Evolutionary conservation across 2,329 filamentous ascomycete species (phyloP).

Genomic region (Apiospora arundinis): DNA sequence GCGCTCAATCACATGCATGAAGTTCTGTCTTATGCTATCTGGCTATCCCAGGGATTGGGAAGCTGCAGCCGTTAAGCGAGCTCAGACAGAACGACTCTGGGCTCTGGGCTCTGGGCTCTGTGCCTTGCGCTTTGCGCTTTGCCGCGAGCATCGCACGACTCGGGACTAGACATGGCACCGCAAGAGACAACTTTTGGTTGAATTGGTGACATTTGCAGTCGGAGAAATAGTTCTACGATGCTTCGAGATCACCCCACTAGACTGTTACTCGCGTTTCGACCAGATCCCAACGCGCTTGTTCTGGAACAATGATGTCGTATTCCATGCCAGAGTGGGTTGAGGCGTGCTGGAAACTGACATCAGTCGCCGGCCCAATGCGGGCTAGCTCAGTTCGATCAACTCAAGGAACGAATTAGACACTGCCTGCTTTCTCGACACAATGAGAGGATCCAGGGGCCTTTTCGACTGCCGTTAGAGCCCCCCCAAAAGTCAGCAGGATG

Average conservation of each 20-base stretch:
- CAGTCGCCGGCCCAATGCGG: slow-evolving; percentile 11
- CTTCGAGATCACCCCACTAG: slow-evolving; percentile 20
- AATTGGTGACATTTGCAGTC: slow-evolving; percentile 15
- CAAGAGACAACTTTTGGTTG: background rate
- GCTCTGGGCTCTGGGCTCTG: too few species aligned
- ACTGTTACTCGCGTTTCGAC: slow-evolving; percentile 23
- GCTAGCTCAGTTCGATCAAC: slow-evolving; percentile 18
- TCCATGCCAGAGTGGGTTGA: background rate
- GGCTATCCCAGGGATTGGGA: slow-evolving; percentile 7
- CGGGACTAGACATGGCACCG: background rate
- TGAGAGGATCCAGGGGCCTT: slow-evolving; percentile 24
- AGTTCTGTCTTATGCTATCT: slow-evolving; percentile 5
- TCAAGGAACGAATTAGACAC: background rate
- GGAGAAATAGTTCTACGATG: slow-evolving; percentile 14
- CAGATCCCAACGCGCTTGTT: slow-evolving; percentile 17
- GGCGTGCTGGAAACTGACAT: slow-evolving; percentile 17
- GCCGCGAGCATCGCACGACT: background rate
- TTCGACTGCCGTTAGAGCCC: slow-evolving; percentile 26
- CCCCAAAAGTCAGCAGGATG: slow-evolving; percentile 17
- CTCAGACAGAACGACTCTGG: background rate
- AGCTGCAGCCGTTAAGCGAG: slow-evolving; percentile 14
- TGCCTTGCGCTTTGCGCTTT: too few species aligned
- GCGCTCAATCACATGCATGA: slow-evolving; percentile 20
- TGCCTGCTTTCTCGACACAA: slow-evolving; percentile 20
- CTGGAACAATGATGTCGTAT: slow-evolving; percentile 22